Conservation (phyloP, 2,329 filamentous ascomycete genomes). For the Xenoacremonium recifei region DNA sequence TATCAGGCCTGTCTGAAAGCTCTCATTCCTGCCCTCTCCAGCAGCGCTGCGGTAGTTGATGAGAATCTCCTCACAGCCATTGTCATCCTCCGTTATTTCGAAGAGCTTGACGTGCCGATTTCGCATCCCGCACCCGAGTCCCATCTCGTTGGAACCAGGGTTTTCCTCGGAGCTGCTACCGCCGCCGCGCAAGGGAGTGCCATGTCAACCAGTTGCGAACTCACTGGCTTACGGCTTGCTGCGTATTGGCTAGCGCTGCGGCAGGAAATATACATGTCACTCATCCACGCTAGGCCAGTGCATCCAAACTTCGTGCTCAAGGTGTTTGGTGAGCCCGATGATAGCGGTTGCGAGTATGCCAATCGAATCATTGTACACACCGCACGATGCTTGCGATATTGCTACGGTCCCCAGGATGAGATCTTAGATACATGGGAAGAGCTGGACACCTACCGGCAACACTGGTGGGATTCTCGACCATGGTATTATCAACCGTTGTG, state of each 20-base stretch:
- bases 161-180: no score
- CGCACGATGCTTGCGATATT: conserved; percentile 26
- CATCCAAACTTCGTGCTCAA: conserved; percentile 25
- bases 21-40: conserved; percentile 26
- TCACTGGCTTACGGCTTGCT: conserved; percentile 26
- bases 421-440: conserved; percentile 20
- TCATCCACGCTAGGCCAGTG: conserved; percentile 26
- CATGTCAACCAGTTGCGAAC: conserved; percentile 24
- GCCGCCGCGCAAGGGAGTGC: no score
- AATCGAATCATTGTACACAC: conserved; percentile 27
- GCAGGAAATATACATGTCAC: conserved; percentile 30
- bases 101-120: conserved; percentile 25
- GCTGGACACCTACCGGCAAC: conserved; percentile 21
- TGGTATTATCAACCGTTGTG: conserved; percentile 28
- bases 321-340: conserved; percentile 19
- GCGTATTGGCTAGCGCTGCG: conserved; percentile 28
- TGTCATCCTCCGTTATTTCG: conserved; percentile 29
- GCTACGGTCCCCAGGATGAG: conserved; percentile 26
- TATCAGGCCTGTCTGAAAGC: conserved; percentile 26
- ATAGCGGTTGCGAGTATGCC: conserved; percentile 24
- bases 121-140: conserved; percentile 19
- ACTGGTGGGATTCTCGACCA: conserved; percentile 28
- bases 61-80: conserved; percentile 29
- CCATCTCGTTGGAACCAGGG: conserved; percentile 28
- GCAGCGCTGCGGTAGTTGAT: conserved; percentile 23